Evolutionary conservation across 1,139 yeast species (phyloP).

Genomic region (Saccharomycopsis crataegensis): DNA sequence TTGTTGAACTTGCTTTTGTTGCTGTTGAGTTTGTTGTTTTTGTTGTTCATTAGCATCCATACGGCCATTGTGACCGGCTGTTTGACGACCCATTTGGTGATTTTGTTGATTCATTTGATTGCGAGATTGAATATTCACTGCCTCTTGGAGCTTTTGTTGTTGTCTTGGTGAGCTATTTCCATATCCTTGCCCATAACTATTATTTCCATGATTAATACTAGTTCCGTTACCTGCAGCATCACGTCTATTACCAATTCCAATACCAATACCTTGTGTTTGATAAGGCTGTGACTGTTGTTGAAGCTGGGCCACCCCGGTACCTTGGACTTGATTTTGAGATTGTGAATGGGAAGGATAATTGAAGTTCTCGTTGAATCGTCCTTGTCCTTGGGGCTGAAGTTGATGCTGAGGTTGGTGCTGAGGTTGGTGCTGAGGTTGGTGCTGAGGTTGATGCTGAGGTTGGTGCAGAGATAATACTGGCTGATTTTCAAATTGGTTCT

Average conservation of each 20-base stretch:
- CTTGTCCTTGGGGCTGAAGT: slow-evolving; percentile 15
- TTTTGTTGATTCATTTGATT: neutral
- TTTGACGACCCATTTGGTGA: neutral
- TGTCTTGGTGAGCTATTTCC: neutral
- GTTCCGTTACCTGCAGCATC: neutral
- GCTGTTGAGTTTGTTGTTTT: neutral
- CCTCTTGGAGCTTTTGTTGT: slow-evolving; percentile 1
- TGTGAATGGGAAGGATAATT: neutral
- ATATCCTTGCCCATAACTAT: neutral
- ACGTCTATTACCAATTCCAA: neutral
- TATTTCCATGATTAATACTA: neutral
- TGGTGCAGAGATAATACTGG: neutral
- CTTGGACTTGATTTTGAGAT: neutral
- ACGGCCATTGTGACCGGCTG: too few relatives aligned
- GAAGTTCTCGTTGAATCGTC: too few relatives aligned
- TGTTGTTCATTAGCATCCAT: too few relatives aligned
- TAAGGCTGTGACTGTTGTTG: too few relatives aligned
- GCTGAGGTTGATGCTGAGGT: slow-evolving; percentile 15
- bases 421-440: slow-evolving; percentile 12
- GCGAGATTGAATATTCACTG: neutral
- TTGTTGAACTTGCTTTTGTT: slow-evolving; percentile 4
- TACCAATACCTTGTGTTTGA: too few relatives aligned
- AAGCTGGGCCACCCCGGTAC: too few relatives aligned
- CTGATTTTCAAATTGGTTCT: neutral
- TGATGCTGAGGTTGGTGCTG: slow-evolving; percentile 8